Evolutionary conservation across 2,329 filamentous ascomycete genomes (phyloP), one percentile per base, ranked within the genome.

Genomic region (Aspergillus fumigatus): DNA sequence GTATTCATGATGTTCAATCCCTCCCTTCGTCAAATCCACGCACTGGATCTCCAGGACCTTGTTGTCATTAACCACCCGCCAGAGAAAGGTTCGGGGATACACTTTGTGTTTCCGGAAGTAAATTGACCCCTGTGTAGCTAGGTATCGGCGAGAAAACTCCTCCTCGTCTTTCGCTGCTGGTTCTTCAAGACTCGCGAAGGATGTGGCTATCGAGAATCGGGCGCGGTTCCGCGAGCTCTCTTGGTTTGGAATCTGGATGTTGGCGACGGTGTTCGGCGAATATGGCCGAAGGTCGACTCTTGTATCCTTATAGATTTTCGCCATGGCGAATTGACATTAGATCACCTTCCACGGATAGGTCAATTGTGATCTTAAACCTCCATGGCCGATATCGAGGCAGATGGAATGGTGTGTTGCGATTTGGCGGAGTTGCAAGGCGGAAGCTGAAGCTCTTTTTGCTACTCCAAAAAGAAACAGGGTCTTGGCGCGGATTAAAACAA

Each of bases 21-120:
- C 81, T 62, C 81, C 84, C 77, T 83, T 92, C 70, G 85, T 88
- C 62, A 97, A 77, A 74, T 99, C 94, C 58, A 90, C 85, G 43
- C 86, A 87, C 69, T 90, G 88, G 51, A 99, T 81, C 75, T 94
- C 93, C 65, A 99, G 80, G 60, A 91, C 80, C 63, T 84, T 89
- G 67, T 86, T 85, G 66, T 90, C 86, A 68, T 96, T 88, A 59
- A 97, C 77, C 41, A 97, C 82, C 65, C 93, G 85, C 94, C 94
- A 99, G 50, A 96, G 82, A 70, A 97, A 95, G 73, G 85, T 90
- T 69, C 89, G 87, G 41, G 94, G 94, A 61, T 88, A 87, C 61
- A 83, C 80, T 68, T 88, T 85, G 72, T 88, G 84, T 72, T 84
- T 84, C 54, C 94, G 86, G 74, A 96, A 92, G 77, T 90, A 96